Conservation (phyloP, 2,329 filamentous ascomycete species). For the Claviceps sp. region DNA sequence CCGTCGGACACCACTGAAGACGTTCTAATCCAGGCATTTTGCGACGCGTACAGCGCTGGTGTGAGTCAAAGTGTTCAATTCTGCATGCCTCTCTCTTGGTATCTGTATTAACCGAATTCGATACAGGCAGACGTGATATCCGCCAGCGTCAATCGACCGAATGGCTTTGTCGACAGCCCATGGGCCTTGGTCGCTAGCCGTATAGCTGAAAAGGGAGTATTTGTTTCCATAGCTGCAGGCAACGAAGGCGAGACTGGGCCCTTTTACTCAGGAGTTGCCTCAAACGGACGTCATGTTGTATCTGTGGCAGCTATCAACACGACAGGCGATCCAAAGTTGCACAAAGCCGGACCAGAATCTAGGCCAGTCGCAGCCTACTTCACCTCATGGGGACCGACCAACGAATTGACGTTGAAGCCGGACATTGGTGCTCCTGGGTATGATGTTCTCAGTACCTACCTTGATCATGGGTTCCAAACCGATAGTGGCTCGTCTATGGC, state of each 20-base stretch:
- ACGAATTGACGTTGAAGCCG: conserved; percentile 37
- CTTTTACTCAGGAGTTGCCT: conserved; percentile 27
- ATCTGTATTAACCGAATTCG: background rate
- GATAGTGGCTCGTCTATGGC: conserved; percentile 44
- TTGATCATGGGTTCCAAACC: conserved; percentile 28
- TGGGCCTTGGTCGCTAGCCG: conserved; percentile 28
- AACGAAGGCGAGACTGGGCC: conserved; percentile 36
- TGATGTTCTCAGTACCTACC: conserved; percentile 36
- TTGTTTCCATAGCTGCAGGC: conserved; percentile 36
- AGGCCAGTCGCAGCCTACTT: conserved; percentile 28
- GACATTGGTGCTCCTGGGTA: conserved; percentile 36
- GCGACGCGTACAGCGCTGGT: conserved; percentile 22
- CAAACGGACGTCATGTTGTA: conserved; percentile 20
- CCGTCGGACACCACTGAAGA: conserved; percentile 16
- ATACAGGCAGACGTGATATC: conserved; percentile 30
- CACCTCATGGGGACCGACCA: conserved; percentile 38
- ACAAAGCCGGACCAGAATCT: conserved; percentile 13
- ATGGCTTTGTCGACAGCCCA: conserved; percentile 27
- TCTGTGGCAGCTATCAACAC: conserved; percentile 26
- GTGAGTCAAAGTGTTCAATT: conserved; percentile 8
- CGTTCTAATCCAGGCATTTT: conserved; percentile 22
- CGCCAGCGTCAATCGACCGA: conserved; percentile 23
- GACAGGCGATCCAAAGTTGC: conserved; percentile 26
- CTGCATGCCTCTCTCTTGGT: background rate
- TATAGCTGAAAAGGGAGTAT: conserved; percentile 30